Base-by-base conservation (phyloP, 345 rosid genomes). In the Gynandropsis gynandra region DNA sequence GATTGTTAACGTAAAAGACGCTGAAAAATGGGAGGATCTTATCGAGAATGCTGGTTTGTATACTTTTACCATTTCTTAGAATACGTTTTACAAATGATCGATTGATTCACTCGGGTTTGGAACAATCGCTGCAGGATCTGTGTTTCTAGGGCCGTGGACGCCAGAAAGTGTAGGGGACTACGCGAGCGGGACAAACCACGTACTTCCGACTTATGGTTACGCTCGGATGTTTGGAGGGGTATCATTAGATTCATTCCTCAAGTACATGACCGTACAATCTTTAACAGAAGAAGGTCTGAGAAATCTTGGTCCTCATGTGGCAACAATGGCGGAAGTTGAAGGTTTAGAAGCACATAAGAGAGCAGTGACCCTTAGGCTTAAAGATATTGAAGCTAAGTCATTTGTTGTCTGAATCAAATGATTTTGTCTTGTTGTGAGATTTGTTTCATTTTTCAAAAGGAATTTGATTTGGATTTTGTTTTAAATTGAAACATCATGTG, bases 151-250 rank as follows among this genome's bases (percentile, higher is more conserved):
- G 12, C 78, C 72, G 21, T 87, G 98, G 97, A 92, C 96, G 0
- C 96, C 98, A 1, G 95, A 87, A 70, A 92, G 98, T 40, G 95
- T 87, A 33, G 98, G 96, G 39, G 95, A 92, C 63, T 87, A 92
- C 61, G 98, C 96, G 1, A 92, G 96, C 3, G 96, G 95, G 19
- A 90, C 92, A 61, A 86, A 89, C 68, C 90, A 80, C 27, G 95
- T 85, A 56, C 84, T 85, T 63, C 98, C 93, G 5, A 87, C 95
- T 0, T 92, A 92, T 34, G 96, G 96, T 5, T 87, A 85, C 64
- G 96, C 96, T 7, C 74, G 89, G 44, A 84, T 92, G 96, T 87
- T 82, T 18, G 81, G 98, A 1, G 96, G 98, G 10, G 78, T 92
- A 49, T 87, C 95, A 4, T 79, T 90, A 0, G 93, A 85, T 56